Conservation (phyloP, 805 yeast species). For the Pichia paraexigua region DNA sequence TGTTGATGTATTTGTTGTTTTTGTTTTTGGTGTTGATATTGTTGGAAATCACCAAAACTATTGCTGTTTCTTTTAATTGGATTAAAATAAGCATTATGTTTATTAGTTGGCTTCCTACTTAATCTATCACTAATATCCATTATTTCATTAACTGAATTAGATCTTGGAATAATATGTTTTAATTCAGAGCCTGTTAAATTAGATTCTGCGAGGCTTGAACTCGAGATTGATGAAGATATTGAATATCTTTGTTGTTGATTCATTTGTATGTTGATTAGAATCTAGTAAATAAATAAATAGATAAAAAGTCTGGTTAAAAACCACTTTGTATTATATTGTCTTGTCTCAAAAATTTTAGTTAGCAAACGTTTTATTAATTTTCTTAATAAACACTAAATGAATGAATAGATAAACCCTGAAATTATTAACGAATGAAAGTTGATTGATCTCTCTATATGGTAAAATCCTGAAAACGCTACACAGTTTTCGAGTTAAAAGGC, state of each 20-base stretch:
- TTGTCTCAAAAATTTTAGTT: not conserved
- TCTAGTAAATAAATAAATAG: too few species aligned
- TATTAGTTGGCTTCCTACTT: constrained; percentile 27
- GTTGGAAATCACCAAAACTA: not conserved
- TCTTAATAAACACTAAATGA: not conserved
- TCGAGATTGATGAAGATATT: not conserved
- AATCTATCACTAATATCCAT: constrained; percentile 32
- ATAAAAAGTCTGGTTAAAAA: too few species aligned
- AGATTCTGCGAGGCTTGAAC: not conserved
- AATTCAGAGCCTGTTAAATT: not conserved
- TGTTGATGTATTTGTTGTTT: not conserved
- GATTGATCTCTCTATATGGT: too few species aligned
- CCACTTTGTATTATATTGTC: not conserved
- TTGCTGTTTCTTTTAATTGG: not conserved
- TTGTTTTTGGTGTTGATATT: constrained; percentile 6
- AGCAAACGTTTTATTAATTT: too few species aligned
- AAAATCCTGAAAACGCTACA: too few species aligned
- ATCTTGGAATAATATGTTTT: constrained; percentile 6
- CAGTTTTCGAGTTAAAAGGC: not conserved
- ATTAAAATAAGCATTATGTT: constrained; percentile 1
- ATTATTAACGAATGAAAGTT: not conserved
- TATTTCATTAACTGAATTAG: constrained; percentile 11
- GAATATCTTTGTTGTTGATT: not conserved
- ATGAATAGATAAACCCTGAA: not conserved
- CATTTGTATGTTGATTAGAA: too few species aligned